A percentile compares a stretch with the other conserved stretches of the same genome.
Evolutionary conservation across 2,329 filamentous ascomycete species (phyloP).

Genomic region (Colletotrichum agaves): DNA sequence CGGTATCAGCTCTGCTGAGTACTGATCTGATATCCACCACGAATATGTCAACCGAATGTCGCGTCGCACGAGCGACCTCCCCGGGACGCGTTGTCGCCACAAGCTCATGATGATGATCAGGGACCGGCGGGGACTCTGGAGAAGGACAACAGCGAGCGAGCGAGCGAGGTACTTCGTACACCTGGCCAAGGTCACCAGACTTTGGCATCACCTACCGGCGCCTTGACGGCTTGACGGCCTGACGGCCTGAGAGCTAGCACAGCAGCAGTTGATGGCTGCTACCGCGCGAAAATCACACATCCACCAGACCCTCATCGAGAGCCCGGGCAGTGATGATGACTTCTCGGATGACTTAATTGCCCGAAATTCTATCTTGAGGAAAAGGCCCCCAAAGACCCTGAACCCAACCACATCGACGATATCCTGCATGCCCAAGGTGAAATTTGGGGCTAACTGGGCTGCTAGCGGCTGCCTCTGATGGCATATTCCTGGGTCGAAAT

Average conservation of each 20-base stretch:
- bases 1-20: not conserved
- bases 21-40: not conserved
- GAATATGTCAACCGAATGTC: not conserved
- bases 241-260: not conserved
- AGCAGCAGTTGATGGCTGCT: not conserved
- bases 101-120: slow-evolving; percentile 16
- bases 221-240: not conserved
- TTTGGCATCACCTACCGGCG: not conserved
- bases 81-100: slow-evolving; percentile 27
- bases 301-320: slow-evolving; percentile 14
- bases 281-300: slow-evolving; percentile 17
- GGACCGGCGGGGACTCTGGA: not conserved
- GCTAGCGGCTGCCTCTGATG: slow-evolving; percentile 30
- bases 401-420: slow-evolving; percentile 24
- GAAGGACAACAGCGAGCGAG: not conserved
- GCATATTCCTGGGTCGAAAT: slow-evolving; percentile 34
- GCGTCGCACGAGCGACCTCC: not conserved
- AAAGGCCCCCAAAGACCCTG: slow-evolving; percentile 25
- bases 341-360: slow-evolving; percentile 30
- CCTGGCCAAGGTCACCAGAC: not conserved
- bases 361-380: slow-evolving; percentile 22
- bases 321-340: slow-evolving; percentile 19
- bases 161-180: too few species aligned
- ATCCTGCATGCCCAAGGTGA: slow-evolving; percentile 19
- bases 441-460: slow-evolving; percentile 19